phyloP scores from a whole-genome alignment of 2,329 filamentous ascomycete genomes.

The Teratosphaeria pseudoeucalypti region DNA sequence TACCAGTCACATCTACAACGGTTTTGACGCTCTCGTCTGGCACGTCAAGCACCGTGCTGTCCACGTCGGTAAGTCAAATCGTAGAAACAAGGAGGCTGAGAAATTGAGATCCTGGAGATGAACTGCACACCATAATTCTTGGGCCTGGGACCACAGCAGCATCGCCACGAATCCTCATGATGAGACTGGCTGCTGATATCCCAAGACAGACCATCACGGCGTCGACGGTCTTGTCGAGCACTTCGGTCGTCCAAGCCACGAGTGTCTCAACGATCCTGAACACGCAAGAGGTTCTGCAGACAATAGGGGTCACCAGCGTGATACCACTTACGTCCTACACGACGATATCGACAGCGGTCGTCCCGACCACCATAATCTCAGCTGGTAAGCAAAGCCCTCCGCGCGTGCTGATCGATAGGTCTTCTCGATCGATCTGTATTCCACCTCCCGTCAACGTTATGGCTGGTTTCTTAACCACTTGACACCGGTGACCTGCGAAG shows the following conservation, averaged over 20 bases:
- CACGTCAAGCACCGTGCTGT: background rate
- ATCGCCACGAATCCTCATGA: background rate
- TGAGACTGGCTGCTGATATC: background rate
- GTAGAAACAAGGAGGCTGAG: background rate
- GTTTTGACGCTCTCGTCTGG: background rate
- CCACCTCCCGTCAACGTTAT: background rate
- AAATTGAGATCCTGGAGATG: background rate
- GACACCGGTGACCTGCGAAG: background rate
- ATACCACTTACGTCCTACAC: background rate
- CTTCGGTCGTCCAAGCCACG: background rate
- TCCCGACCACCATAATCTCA: background rate
- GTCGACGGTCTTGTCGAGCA: background rate
- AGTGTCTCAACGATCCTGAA: background rate
- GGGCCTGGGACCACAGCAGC: too few relatives aligned
- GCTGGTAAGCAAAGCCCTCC: background rate
- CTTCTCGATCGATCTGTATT: background rate
- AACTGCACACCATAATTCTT: background rate
- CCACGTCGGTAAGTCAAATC: background rate
- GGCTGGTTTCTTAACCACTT: background rate
- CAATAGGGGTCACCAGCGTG: background rate
- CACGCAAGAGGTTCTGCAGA: background rate
- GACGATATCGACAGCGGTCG: background rate
- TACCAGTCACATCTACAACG: background rate
- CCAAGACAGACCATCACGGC: background rate
- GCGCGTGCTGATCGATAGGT: background rate